Evolutionary conservation across 2,329 filamentous ascomycete genomes (phyloP), one percentile per base, ranked within the genome.

Genomic region (Aspergillus novofumigatus): DNA sequence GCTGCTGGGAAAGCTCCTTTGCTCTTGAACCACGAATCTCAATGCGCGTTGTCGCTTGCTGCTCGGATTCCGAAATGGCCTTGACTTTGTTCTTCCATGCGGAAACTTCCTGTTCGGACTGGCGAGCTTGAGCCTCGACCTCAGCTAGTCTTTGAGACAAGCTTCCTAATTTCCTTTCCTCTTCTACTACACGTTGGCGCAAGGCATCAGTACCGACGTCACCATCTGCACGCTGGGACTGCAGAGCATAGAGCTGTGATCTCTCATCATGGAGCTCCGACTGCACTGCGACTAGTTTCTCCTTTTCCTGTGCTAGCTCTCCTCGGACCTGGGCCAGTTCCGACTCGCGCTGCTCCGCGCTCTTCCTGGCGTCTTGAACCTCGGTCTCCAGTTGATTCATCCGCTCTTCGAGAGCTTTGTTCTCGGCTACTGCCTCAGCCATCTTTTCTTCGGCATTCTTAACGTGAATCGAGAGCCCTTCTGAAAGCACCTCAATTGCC

Each of bases 121-220:
- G 85, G 58, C 87, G 88, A 35, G 89, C 83, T 59, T 89, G 87
- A n/a, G 89, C 88, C 65, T 90, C 86, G n/a, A 86, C 83, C 53
- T 88, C 85, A 3, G 88, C 86, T 21, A 96, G 79, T 66, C 91
- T 85, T 64, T 90, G 84, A 2, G 85, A 83, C 28, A 96, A 76
- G 11, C 80, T 81, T 23, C 83, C 82, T 3, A 90, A 83, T 71
- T 86, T 90, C 57, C 78, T 80, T 72, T 96, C 91, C 66, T 92
- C 88, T 56, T 91, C 89, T 45, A 87, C 85, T 3, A 95, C 80
- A 54, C 86, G 84, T 72, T 87, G 88, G 55, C 89, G 86, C 54
- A 96, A 76, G 28, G 85, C 86, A 72, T 92, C 90, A 0, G 91
- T 92, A 4, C 91, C 91, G 3, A 87, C 92, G 72, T 94, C 91